Conservation (phyloP, 768 basidiomycete genomes). For the Lactarius akahatsu region DNA sequence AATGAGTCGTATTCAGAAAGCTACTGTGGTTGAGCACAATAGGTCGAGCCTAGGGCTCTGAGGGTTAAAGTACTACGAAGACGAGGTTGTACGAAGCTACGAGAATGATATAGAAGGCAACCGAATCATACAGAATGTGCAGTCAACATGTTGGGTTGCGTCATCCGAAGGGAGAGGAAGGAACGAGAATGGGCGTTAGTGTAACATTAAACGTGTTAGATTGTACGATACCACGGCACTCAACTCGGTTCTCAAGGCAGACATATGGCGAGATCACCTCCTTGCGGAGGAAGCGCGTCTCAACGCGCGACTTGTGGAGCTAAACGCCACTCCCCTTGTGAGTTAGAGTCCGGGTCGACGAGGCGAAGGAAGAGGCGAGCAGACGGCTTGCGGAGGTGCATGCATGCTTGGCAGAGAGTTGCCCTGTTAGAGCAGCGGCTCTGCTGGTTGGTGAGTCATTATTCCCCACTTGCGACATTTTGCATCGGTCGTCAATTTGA, state of each 20-base stretch:
- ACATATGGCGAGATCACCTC: constrained; percentile 95
- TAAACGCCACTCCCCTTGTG: constrained; percentile 63
- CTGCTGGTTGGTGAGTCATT: constrained; percentile 69
- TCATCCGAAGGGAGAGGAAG: too few relatives aligned
- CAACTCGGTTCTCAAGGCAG: constrained; percentile 97
- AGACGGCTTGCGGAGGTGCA: constrained; percentile 87
- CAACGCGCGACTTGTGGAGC: constrained; percentile 66
- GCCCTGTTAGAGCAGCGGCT: constrained; percentile 89
- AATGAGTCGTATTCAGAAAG: too few relatives aligned
- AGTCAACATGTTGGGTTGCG: too few relatives aligned
- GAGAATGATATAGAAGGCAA: too few relatives aligned
- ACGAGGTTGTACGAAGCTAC: too few relatives aligned
- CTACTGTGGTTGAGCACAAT: too few relatives aligned
- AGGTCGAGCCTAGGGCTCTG: too few relatives aligned
- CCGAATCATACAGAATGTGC: too few relatives aligned
- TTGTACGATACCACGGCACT: constrained; percentile 90
- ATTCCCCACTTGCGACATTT: neutral
- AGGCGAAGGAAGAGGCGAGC: constrained; percentile 82
- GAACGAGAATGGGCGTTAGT: too few relatives aligned
- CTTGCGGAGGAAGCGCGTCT: constrained; percentile 79
- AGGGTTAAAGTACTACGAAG: too few relatives aligned
- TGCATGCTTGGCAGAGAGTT: constrained; percentile 85
- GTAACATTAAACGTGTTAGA: constrained; percentile 53
- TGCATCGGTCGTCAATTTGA: constrained; percentile 1
- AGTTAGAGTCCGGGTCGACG: constrained; percentile 59